Evolutionary conservation across 768 basidiomycete species (phyloP), one percentile per base, ranked within the genome.

Genomic region (Daedaleopsis nitida): DNA sequence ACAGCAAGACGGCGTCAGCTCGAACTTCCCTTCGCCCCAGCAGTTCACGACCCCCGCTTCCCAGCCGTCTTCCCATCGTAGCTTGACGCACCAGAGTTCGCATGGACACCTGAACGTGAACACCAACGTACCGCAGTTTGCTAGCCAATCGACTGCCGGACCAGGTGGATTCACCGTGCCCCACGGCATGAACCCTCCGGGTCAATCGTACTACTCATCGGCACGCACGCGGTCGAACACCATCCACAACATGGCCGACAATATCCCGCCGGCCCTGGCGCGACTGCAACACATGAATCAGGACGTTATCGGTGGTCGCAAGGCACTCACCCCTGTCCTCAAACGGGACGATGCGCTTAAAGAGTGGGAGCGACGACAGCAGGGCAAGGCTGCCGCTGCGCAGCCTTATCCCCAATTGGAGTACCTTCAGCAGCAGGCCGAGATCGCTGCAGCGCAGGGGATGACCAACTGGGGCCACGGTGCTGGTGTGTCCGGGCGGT

Each of bases 291-390:
- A 94, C 32, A 93, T 94, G 89, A 91, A 91, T 63, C 87, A 89
- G 75, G 91, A 89, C 73, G 86, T 87, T 69, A 88, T 87, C 65
- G 84, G 78, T 52, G 85, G 87, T 43, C 81, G 93, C 56, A 92
- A 93, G 67, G 90, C 92, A 21, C 73, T 97, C 73, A 97, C 94
- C 14, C 96, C 96, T 2, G 95, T 97, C 34, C 76, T 98, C 65
- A 96, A 96, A 68, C 83, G 96, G 55, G 96, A 98, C 66, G 96
- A 99, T 64, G 90, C 92, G 47, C 90, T 94, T 80, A 85, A 89
- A 45, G 96, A 98, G 76, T 98, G 96, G 96, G 97, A 98, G 75
- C 77, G 94, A 65, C 79, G 95, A 63, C 91, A 94, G 70, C 77
- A 86, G 12, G 92, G 88, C 17, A 89, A 89, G 68, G 81, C 84